Evolutionary conservation across 192 early-diverging fungal genomes (phyloP).

Genomic region (Umbelopsis vinacea): DNA sequence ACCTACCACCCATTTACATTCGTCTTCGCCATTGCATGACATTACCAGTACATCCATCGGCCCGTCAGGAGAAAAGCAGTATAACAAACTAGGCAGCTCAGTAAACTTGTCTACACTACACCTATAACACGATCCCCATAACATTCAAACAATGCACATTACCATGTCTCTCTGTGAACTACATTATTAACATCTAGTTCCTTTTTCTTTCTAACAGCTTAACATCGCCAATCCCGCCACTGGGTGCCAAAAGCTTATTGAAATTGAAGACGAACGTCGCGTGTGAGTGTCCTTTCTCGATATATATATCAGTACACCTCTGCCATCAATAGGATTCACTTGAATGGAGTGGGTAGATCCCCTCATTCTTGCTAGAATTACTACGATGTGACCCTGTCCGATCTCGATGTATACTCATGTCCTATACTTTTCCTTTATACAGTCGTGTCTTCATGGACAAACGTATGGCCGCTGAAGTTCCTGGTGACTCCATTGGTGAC

Average conservation of each 20-base stretch:
- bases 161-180: not conserved
- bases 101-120: not conserved
- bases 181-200: not conserved
- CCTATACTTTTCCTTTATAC: not conserved
- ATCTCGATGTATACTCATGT: not conserved
- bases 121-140: not conserved
- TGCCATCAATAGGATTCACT: not conserved
- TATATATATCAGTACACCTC: not conserved
- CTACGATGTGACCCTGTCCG: not conserved
- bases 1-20: not conserved
- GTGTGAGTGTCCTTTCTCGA: conserved; percentile 59
- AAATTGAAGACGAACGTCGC: conserved; percentile 96
- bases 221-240: conserved; percentile 99
- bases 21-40: not conserved
- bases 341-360: not conserved
- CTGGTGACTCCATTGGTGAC: conserved; percentile 94
- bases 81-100: not conserved
- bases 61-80: not conserved
- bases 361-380: not conserved
- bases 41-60: too few species aligned
- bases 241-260: conserved; percentile 98
- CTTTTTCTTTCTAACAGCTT: conserved; percentile 64
- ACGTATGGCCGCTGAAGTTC: conserved; percentile 95
- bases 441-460: conserved; percentile 98
- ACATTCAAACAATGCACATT: not conserved